Evolutionary conservation across 2,329 filamentous ascomycete genomes (phyloP), one percentile per base, ranked within the genome.

Genomic region (Lachnellula subtilissima): DNA sequence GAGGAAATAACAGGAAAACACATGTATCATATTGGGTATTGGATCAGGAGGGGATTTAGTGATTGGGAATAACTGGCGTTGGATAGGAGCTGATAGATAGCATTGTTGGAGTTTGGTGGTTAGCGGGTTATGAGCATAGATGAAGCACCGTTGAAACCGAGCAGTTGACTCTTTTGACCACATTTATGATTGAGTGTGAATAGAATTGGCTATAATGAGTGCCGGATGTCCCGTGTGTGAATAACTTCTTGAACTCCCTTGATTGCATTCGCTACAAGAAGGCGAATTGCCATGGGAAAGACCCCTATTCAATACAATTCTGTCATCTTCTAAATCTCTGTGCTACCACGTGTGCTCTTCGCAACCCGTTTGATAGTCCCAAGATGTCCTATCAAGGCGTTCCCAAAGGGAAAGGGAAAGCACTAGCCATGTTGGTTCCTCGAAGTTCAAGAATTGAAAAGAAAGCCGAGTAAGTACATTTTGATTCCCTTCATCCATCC

Each of bases 11-110:
- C 48, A 50, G 43, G 47, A 37, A 50, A 11, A 43, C 25, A 25
- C 25, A 47, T 47, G 45, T 47, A 47, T 42, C 53, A 51, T 54
- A 54, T 19, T 25, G 9, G 36, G 47, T 28, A 37, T 35, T 54
- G 12, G 19, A 15, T 48, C 12, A 28, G 22, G 19, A 8, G 36
- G 14, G 37, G 23, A 28, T 17, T 40, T 25, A 15, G 46, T 19
- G 19, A 47, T 15, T 25, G 19, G 17, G 23, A 32, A 39, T 48
- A 12, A 40, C 17, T 36, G 52, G 52, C 52, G 47, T 54, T 45
- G 11, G 19, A 42, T 49, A 37, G 52, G 32, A 43, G 17, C 17
- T 23, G 42, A 35, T 32, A 46, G 19, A 53, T 37, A 53, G 50
- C 25, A 53, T 53, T 45, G 28, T 28, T 28, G 50, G 50, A 25